Evolutionary conservation across 345 rosid species (phyloP).

Genomic region (Sisymbrium altissimum): DNA sequence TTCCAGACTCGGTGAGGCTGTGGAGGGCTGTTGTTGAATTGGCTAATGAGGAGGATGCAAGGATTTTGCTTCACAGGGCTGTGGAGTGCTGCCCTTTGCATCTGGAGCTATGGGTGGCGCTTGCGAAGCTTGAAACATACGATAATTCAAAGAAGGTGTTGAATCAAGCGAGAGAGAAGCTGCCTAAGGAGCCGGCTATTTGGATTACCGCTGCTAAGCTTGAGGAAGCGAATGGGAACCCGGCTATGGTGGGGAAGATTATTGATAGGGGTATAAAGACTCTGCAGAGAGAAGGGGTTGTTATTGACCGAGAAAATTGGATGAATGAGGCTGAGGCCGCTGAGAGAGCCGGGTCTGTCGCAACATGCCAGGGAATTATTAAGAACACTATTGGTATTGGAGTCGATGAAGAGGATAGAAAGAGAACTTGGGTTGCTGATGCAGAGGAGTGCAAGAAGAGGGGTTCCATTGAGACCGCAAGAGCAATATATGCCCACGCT

Average conservation of each 20-base stretch:
- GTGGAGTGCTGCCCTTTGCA: conserved; percentile 94
- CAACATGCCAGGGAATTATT: conserved; percentile 81
- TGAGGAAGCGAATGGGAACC: conserved; percentile 91
- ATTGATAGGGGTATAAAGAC: conserved; percentile 90
- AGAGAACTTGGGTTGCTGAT: conserved; percentile 98
- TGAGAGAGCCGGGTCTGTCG: conserved; percentile 78
- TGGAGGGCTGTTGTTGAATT: conserved; percentile 92
- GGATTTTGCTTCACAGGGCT: conserved; percentile 77
- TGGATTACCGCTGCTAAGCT: conserved; percentile 96
- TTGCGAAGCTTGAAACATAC: conserved; percentile 82
- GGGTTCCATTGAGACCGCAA: conserved; percentile 83
- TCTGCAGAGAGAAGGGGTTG: conserved; percentile 81
- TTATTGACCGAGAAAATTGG: conserved; percentile 85
- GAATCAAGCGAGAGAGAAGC: conserved; percentile 65
- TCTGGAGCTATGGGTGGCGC: conserved; percentile 84
- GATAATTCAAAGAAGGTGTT: conserved; percentile 72
- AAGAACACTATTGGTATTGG: conserved; percentile 76
- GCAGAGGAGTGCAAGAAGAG: conserved; percentile 96
- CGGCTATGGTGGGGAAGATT: conserved; percentile 70
- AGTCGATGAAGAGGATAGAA: conserved; percentile 95
- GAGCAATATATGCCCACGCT: conserved; percentile 86
- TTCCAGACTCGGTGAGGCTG: conserved; percentile 83
- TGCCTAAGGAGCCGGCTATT: conserved; percentile 83
- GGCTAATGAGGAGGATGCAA: conserved; percentile 72
- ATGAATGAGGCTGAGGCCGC: conserved; percentile 94